A percentile compares a stretch with the other conserved stretches of the same genome.
Conservation (phyloP, 1,139 yeast species). For the Yamadazyma jaroonii region DNA sequence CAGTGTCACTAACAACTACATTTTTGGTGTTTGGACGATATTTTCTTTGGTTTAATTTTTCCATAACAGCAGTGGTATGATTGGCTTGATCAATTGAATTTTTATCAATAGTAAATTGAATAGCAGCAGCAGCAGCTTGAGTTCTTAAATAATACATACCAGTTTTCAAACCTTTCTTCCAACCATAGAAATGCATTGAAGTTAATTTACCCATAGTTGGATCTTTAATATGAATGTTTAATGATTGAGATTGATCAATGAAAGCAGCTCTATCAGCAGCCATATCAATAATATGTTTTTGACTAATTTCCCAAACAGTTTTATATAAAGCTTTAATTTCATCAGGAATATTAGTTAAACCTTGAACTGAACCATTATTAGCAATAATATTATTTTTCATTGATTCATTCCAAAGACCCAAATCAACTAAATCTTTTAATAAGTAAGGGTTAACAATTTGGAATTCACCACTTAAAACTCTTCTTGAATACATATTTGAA, state of each 20-base stretch:
- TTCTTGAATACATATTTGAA: slow-evolving; percentile 56
- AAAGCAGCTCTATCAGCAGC: slow-evolving; percentile 61
- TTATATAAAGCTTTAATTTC: slow-evolving; percentile 51
- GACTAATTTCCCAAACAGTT: slow-evolving; percentile 63
- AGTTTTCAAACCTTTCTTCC: slow-evolving; percentile 63
- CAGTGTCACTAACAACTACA: slow-evolving; percentile 26
- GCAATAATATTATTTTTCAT: slow-evolving; percentile 52
- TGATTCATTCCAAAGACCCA: slow-evolving; percentile 53
- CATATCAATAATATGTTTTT: slow-evolving; percentile 55
- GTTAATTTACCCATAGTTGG: slow-evolving; percentile 61
- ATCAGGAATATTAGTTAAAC: slow-evolving; percentile 48
- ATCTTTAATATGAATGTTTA: slow-evolving; percentile 53
- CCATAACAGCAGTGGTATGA: slow-evolving; percentile 49
- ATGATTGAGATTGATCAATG: slow-evolving; percentile 59
- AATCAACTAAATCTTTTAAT: slow-evolving; percentile 51
- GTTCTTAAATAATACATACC: slow-evolving; percentile 65
- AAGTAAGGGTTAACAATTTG: slow-evolving; percentile 59
- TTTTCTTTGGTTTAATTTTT: slow-evolving; percentile 54
- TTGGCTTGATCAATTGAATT: slow-evolving; percentile 42
- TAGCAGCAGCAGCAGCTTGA: slow-evolving; percentile 62
- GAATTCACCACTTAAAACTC: slow-evolving; percentile 61
- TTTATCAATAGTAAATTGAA: slow-evolving; percentile 57
- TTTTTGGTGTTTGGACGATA: slow-evolving; percentile 27
- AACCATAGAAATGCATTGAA: slow-evolving; percentile 59
- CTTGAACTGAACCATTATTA: slow-evolving; percentile 56